Percentiles rank a stretch among this genome's conserved stretches.
Evolutionary conservation across 2,329 filamentous ascomycete genomes (phyloP).

Genomic region (Eutypella sp.): DNA sequence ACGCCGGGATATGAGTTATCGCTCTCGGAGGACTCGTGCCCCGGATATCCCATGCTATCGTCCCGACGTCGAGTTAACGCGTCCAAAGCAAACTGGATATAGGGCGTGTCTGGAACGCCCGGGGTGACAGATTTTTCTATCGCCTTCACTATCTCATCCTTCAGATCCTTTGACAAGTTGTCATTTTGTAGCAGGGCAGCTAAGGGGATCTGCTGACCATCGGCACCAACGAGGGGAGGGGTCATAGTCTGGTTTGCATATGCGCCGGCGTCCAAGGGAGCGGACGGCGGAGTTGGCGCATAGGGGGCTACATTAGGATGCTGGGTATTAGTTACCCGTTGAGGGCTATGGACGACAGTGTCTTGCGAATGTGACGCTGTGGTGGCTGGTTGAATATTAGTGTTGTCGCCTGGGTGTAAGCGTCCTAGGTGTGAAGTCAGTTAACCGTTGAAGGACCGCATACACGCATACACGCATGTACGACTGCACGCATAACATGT

Average conservation of each 20-base stretch:
- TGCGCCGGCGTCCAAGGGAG: constrained; percentile 34
- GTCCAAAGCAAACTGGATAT: constrained; percentile 85
- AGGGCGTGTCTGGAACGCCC: constrained; percentile 77
- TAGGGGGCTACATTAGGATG: constrained; percentile 30
- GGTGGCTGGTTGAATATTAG: constrained; percentile 14
- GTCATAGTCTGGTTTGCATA: constrained; percentile 25
- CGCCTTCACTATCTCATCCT: constrained; percentile 47
- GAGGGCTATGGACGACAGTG: constrained; percentile 20
- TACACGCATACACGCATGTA: constrained; percentile 5
- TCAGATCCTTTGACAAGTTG: constrained; percentile 32
- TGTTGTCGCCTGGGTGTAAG: constrained; percentile 11
- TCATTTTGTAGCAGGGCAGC: constrained; percentile 19
- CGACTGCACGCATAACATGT: not conserved
- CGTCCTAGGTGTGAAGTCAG: constrained; percentile 10
- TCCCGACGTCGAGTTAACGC: constrained; percentile 74
- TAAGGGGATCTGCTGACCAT: constrained; percentile 36
- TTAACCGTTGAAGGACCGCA: constrained; percentile 1
- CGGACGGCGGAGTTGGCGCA: constrained; percentile 25
- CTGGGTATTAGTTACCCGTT: constrained; percentile 12
- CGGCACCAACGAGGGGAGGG: constrained; percentile 29
- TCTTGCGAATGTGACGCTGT: constrained; percentile 22
- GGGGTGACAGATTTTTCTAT: constrained; percentile 58
- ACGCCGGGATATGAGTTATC: constrained; percentile 13
- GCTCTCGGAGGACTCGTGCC: constrained; percentile 10
- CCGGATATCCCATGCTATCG: constrained; percentile 37